These are phyloP conservation scores for Blastomyces emzantsi DNA, from an alignment of 2,329 filamentous ascomycete species.

Conservation along the genomic window DNA sequence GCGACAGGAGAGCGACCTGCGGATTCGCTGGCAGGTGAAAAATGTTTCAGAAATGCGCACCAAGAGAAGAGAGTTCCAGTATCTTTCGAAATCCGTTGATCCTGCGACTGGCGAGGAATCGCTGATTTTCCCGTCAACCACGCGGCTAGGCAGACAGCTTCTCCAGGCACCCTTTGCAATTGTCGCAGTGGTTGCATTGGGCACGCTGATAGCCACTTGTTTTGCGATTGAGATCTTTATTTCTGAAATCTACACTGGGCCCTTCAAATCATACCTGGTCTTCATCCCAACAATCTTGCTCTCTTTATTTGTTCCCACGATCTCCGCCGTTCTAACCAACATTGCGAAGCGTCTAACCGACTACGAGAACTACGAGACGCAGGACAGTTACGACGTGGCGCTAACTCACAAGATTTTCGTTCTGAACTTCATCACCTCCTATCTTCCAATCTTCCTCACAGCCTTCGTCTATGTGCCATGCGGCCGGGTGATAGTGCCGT, in stretches of 20 bases:
- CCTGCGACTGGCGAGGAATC: constrained; percentile 71
- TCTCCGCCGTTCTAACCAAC: constrained; percentile 64
- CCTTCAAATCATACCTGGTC: constrained; percentile 71
- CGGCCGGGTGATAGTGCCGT: constrained; percentile 70
- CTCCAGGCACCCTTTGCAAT: constrained; percentile 79
- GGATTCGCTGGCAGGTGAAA: constrained; percentile 79
- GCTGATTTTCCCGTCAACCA: constrained; percentile 64
- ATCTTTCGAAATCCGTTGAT: constrained; percentile 68
- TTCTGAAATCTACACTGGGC: constrained; percentile 83
- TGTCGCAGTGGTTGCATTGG: constrained; percentile 61
- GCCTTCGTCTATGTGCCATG: constrained; percentile 95
- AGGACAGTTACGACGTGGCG: constrained; percentile 71
- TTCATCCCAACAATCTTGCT: constrained; percentile 85
- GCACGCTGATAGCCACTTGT: constrained; percentile 71
- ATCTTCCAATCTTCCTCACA: constrained; percentile 83
- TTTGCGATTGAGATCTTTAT: constrained; percentile 96
- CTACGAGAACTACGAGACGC: constrained; percentile 86
- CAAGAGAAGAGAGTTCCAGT: constrained; percentile 66
- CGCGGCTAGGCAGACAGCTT: constrained; percentile 66
- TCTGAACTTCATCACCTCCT: constrained; percentile 93
- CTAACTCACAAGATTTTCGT: constrained; percentile 91
- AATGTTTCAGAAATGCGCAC: constrained; percentile 74
- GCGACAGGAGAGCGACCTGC: constrained; percentile 78
- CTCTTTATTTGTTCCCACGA: constrained; percentile 68
- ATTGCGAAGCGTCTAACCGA: constrained; percentile 70